phyloP scores from a whole-genome alignment of 495 filamentous ascomycete genomes.

The Tuber melanosporum region DNA sequence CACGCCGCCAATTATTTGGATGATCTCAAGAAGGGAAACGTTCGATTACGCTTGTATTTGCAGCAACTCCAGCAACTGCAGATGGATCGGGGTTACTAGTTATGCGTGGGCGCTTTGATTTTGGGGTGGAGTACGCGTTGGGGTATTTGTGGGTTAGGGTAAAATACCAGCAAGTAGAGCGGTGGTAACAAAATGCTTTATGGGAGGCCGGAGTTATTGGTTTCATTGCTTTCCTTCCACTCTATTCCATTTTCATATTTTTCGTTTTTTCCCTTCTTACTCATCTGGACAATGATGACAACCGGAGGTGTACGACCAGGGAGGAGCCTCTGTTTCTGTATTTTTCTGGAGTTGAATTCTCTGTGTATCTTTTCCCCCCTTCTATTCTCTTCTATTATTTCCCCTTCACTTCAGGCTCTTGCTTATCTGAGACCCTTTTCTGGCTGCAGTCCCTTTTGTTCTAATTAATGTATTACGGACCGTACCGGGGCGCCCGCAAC shows the following conservation, averaged over 20 bases:
- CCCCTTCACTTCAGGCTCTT: background rate
- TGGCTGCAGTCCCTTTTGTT: slow-evolving; percentile 4
- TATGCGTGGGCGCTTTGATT: background rate
- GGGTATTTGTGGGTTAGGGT: slow-evolving; percentile 2
- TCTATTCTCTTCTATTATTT: slow-evolving; percentile 10
- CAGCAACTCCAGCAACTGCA: slow-evolving; percentile 33
- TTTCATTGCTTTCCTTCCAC: slow-evolving; percentile 30
- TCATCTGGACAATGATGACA: slow-evolving; percentile 9
- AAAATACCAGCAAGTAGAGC: slow-evolving; percentile 10
- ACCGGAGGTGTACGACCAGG: background rate
- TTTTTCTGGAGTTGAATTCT: slow-evolving; percentile 7
- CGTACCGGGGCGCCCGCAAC: background rate
- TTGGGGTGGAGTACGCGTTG: slow-evolving; percentile 2
- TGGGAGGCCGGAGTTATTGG: slow-evolving; percentile 39
- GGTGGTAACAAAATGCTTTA: slow-evolving; percentile 32
- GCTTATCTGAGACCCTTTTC: slow-evolving; percentile 5
- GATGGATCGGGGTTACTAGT: slow-evolving; percentile 32
- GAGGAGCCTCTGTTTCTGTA: slow-evolving; percentile 6
- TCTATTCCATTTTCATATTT: slow-evolving; percentile 24
- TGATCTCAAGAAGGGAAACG: slow-evolving; percentile 61
- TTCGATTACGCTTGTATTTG: slow-evolving; percentile 31
- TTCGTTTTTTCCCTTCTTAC: background rate
- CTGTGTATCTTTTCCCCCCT: slow-evolving; percentile 5
- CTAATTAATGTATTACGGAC: background rate
- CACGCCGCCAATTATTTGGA: slow-evolving; percentile 70